A percentile compares a stretch with the other conserved stretches of the same genome.
phyloP scores from a whole-genome alignment of 2,329 filamentous ascomycete species.

The Calonectria leucothoes region DNA sequence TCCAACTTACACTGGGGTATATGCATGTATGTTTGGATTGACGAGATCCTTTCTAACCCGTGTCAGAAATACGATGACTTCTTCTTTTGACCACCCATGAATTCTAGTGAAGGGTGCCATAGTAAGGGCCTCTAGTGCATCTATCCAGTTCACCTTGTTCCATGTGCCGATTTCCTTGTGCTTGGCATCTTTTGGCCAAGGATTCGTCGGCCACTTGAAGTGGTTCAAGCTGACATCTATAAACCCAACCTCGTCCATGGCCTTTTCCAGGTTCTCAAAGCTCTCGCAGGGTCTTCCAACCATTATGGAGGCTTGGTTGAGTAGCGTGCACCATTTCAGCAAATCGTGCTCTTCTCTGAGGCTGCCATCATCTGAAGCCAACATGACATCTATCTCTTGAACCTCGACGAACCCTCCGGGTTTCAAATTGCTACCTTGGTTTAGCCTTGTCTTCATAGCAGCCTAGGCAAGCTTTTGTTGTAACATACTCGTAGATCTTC shows the following conservation, averaged over 20 bases:
- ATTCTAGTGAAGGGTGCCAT: conserved; percentile 44
- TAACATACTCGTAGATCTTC: conserved; percentile 1
- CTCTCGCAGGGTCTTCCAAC: conserved; percentile 42
- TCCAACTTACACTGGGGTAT: conserved; percentile 35
- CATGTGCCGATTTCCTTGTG: conserved; percentile 60
- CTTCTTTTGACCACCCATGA: conserved; percentile 35
- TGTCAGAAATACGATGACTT: conserved; percentile 33
- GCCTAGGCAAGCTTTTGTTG: accelerated
- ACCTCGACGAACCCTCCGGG: conserved; percentile 34
- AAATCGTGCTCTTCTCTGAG: conserved; percentile 33
- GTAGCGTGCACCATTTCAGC: conserved; percentile 38
- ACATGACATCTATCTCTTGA: conserved; percentile 34
- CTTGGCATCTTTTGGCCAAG: conserved; percentile 61
- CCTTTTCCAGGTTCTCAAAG: conserved; percentile 35
- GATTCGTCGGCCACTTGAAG: conserved; percentile 60
- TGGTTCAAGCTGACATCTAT: conserved; percentile 58
- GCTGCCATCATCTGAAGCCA: conserved; percentile 28
- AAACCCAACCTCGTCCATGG: conserved; percentile 62
- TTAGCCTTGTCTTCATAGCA: not conserved
- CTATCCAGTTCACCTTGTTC: conserved; percentile 37
- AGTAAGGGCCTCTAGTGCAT: conserved; percentile 43
- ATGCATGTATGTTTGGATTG: conserved; percentile 39
- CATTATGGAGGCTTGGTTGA: conserved; percentile 42
- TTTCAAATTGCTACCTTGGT: conserved; percentile 10
- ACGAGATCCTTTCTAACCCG: conserved; percentile 36